Evolutionary conservation across 352 stramenopile species (phyloP).

Genomic region (Globisporangium megalacanthum): DNA sequence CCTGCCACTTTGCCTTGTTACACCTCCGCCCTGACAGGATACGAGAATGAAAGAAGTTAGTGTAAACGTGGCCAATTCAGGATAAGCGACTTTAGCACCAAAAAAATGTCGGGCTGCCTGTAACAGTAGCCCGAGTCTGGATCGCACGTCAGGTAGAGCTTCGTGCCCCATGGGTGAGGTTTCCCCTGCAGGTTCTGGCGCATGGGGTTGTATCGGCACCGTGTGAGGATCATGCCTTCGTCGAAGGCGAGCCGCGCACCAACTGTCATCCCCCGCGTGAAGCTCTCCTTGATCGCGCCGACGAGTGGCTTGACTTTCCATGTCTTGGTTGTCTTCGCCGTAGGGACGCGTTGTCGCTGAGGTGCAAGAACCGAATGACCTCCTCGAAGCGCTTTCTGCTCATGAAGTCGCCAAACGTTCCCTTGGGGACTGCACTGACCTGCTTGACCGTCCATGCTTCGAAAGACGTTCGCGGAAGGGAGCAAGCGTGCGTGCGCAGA

Average conservation of each 20-base stretch:
- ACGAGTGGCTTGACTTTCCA: slow-evolving; percentile 1
- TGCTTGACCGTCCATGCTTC: neutral
- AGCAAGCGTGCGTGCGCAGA: too few species aligned
- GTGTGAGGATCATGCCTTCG: slow-evolving; percentile 20
- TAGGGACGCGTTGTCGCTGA: neutral
- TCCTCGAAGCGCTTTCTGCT: neutral
- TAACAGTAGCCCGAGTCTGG: slow-evolving; percentile 11
- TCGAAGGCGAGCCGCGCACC: slow-evolving; percentile 13
- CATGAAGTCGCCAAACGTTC: neutral
- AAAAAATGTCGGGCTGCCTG: slow-evolving; percentile 1
- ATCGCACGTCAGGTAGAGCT: slow-evolving; percentile 21
- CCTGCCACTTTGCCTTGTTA: neutral
- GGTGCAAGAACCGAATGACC: neutral
- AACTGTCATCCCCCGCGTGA: neutral
- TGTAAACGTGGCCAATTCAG: neutral
- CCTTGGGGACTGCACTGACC: neutral
- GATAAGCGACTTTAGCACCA: neutral
- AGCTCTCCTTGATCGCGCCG: neutral
- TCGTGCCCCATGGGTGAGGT: slow-evolving; percentile 16
- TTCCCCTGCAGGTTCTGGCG: slow-evolving; percentile 14
- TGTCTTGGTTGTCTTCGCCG: neutral
- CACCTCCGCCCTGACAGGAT: neutral
- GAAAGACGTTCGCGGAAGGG: too few species aligned
- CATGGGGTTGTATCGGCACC: neutral
- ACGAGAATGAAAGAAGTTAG: too few species aligned